Conservation (phyloP, 139 green algal species). For the Ettlia oleoabundans region DNA sequence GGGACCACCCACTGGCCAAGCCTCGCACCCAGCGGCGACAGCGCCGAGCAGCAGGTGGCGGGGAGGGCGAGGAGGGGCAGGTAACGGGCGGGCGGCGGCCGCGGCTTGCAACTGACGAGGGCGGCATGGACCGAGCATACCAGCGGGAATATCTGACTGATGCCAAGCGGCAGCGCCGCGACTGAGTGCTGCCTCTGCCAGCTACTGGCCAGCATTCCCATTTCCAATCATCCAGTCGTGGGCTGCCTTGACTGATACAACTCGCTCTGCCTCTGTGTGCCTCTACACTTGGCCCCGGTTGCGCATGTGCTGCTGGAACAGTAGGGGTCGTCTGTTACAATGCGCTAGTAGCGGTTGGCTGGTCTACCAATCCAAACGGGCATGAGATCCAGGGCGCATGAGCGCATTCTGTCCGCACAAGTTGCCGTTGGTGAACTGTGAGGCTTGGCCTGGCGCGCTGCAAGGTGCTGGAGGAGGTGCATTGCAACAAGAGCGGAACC, state of each 20-base stretch:
- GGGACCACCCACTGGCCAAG: constrained; percentile 24
- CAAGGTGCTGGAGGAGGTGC: no score
- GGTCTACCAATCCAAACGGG: no score
- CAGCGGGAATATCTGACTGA: constrained; percentile 51
- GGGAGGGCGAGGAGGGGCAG: background rate
- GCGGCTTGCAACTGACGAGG: background rate
- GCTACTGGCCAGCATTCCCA: background rate
- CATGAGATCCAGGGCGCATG: no score
- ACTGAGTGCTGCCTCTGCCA: background rate
- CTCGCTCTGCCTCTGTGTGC: no score
- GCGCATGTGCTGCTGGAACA: no score
- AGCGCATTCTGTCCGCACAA: no score
- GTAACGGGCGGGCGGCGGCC: background rate
- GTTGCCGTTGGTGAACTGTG: no score
- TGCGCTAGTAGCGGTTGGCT: no score
- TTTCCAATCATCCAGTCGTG: background rate
- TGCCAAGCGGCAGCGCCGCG: constrained; percentile 34
- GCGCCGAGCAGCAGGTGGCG: background rate
- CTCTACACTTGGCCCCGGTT: no score
- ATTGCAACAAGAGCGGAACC: no score
- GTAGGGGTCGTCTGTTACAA: no score
- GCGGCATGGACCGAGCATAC: constrained; percentile 51
- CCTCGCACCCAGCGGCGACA: constrained; percentile 18
- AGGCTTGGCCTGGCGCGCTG: no score
- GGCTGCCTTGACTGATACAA: background rate